Conservation (phyloP, 2,329 filamentous ascomycete genomes). For the Emydomyces testavorans region DNA sequence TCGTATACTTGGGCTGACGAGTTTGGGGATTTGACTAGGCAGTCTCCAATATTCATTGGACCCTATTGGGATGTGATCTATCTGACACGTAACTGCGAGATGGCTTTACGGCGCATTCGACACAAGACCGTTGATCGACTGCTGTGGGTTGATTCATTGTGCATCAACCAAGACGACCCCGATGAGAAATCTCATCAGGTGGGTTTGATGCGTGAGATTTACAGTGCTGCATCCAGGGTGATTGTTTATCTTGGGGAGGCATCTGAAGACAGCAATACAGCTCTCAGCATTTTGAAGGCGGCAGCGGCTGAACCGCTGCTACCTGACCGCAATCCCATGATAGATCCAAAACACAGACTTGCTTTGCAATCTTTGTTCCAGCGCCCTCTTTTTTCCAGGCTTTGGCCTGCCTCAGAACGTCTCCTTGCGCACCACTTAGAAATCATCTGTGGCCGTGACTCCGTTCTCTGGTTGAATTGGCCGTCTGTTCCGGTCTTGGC, state of each 20-base stretch:
- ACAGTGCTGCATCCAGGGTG: constrained; percentile 5
- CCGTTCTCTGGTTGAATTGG: background rate
- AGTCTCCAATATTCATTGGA: constrained; percentile 1
- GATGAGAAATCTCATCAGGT: constrained; percentile 16
- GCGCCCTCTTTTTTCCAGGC: background rate
- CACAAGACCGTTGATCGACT: background rate
- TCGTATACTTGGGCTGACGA: constrained; percentile 10
- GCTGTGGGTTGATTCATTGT: constrained; percentile 17
- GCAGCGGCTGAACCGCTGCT: background rate
- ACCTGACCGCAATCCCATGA: no score
- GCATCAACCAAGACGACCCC: constrained; percentile 15
- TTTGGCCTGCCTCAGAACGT: background rate
- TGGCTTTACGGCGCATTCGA: constrained; percentile 5
- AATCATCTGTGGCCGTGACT: background rate
- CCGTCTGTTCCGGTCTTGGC: background rate
- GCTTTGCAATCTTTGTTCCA: background rate
- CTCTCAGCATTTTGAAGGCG: background rate
- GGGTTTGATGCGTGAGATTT: constrained; percentile 16
- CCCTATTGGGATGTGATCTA: constrained; percentile 1
- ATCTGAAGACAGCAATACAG: background rate
- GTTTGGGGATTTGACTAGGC: background rate
- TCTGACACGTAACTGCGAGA: constrained; percentile 7
- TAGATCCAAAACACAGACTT: background rate
- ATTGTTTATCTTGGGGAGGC: background rate
- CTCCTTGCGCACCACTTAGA: background rate